Percentiles rank a stretch among this genome's conserved stretches.
phyloP scores from a whole-genome alignment of 768 basidiomycete genomes.

The Flagelloscypha sp. region DNA sequence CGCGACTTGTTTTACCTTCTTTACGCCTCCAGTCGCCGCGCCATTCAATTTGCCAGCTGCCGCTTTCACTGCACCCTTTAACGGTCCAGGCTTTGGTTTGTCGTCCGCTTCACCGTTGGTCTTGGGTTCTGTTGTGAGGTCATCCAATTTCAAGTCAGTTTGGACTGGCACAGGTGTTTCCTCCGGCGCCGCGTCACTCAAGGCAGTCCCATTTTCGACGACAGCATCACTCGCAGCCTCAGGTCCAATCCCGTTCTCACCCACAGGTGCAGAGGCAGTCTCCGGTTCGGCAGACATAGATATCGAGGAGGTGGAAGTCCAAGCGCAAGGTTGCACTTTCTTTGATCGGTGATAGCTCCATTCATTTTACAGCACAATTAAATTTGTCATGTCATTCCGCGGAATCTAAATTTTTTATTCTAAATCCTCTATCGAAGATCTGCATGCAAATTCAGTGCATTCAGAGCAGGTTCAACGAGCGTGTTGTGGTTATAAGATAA shows the following conservation, averaged over 20 bases:
- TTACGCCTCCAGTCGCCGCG: slow-evolving; percentile 49
- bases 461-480: slow-evolving; percentile 68
- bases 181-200: slow-evolving; percentile 15
- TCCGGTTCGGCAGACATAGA: too few relatives aligned
- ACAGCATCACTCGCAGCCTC: too few relatives aligned
- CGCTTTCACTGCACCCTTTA: slow-evolving; percentile 37
- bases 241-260: too few relatives aligned
- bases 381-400: not conserved
- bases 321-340: too few relatives aligned
- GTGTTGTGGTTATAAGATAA: slow-evolving; percentile 79
- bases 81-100: slow-evolving; percentile 27
- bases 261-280: too few relatives aligned
- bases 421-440: slow-evolving; percentile 27
- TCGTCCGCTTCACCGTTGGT: slow-evolving; percentile 18
- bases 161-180: slow-evolving; percentile 13
- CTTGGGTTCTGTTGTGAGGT: slow-evolving; percentile 18
- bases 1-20: slow-evolving; percentile 46
- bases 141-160: slow-evolving; percentile 19
- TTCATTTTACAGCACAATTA: not conserved
- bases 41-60: slow-evolving; percentile 36
- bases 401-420: not conserved
- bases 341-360: too few relatives aligned
- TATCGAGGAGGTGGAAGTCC: too few relatives aligned
- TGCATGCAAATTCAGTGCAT: slow-evolving; percentile 65
- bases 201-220: slow-evolving; percentile 17